Base-by-base conservation (phyloP, 345 rosid species). In the Aquilaria sinensis region DNA sequence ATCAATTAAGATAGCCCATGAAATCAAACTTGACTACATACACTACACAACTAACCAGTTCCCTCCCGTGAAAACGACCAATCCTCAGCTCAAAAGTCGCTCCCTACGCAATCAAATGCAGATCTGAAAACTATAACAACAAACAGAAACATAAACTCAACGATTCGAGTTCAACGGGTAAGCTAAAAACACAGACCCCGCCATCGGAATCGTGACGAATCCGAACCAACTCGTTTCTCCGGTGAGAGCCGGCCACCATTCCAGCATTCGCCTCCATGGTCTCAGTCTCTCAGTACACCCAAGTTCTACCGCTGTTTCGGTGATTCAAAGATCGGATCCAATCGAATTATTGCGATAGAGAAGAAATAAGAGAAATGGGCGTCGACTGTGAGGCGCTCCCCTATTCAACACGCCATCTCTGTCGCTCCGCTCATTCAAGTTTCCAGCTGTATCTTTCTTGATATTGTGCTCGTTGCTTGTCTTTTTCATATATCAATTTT, bases 231-330 rank as follows among this genome's bases (percentile, higher is more conserved):
- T 95, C 96, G 72, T 95, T 95, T 74, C 89, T 78, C 79, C 86
- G 87, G 87, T 95, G 84, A 14, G 99, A 95, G 32, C 99, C 99
- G 65, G 99, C 97, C 56, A 95, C 98, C 90, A 95, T 69, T 32
- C 96, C 99, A 32, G 87, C 85, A 75, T 74, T 91, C n/a, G 98
- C 85, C 74, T 95, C 96, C 98, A 95, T 95, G 68, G 32, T 53
- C 67, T 30, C 61, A 14, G 61, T 47, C 53, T 33, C 54, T 14
- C 67, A 34, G 31, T 10, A 12, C 56, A 10, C 16, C 56, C 60
- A 49, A 51, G 47, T 34, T 34, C 41, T 3, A 34, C 41, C 41
- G 3, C 41, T 34, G 41, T 34, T 34, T 34, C 41, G 6, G 6
- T 3, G 41, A 34, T 3, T 34, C 41, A 34, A 6, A 34, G 41